Evolutionary conservation across 257 asterid species (phyloP).

Genomic region (Plantago major): DNA sequence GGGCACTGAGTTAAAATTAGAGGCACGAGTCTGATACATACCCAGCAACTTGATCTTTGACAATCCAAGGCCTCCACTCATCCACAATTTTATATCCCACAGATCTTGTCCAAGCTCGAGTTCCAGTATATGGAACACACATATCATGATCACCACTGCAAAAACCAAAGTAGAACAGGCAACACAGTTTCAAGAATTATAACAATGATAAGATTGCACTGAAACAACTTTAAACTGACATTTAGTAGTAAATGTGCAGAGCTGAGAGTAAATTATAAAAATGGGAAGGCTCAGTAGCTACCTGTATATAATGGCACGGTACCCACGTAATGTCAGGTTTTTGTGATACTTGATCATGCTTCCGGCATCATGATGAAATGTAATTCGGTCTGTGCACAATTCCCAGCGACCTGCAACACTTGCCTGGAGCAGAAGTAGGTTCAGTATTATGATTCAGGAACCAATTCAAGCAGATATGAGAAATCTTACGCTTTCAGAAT

Average conservation of each 20-base stretch:
- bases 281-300: slow-evolving; percentile 8
- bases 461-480: slow-evolving; percentile 12
- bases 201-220: background rate
- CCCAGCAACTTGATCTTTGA: slow-evolving; percentile 77
- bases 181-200: no score
- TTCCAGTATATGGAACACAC: slow-evolving; percentile 97
- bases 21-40: slow-evolving; percentile 21
- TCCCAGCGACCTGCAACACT: slow-evolving; percentile 51
- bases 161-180: slow-evolving; percentile 2
- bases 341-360: slow-evolving; percentile 93
- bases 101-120: slow-evolving; percentile 84
- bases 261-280: background rate
- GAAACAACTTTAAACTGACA: background rate
- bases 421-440: slow-evolving; percentile 34
- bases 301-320: slow-evolving; percentile 84
- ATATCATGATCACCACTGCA: slow-evolving; percentile 96
- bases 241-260: background rate
- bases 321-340: slow-evolving; percentile 78
- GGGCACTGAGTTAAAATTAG: slow-evolving; percentile 1
- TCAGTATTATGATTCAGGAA: slow-evolving; percentile 16
- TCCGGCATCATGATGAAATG: slow-evolving; percentile 69
- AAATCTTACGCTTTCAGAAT: slow-evolving; percentile 69
- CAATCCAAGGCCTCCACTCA: slow-evolving; percentile 85
- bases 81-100: slow-evolving; percentile 68
- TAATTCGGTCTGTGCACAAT: slow-evolving; percentile 61